Evolutionary conservation across 805 yeast species (phyloP), one percentile per base, ranked within the genome.

Genomic region (Torulaspora microellipsoides): DNA sequence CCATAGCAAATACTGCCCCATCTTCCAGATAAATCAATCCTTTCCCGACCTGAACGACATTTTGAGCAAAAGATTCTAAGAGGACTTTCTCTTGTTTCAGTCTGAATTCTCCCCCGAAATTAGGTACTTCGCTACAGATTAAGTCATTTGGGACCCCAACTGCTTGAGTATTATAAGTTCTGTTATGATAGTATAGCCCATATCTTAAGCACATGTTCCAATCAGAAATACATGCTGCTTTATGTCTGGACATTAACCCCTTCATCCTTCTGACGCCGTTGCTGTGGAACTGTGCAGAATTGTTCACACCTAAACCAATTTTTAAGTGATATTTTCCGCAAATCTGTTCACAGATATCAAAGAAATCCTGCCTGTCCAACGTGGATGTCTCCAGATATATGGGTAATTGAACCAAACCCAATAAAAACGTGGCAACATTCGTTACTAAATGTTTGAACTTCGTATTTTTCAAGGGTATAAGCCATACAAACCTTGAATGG

Each of bases 401-500:
- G 3, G 69, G 69, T 2, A 54, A 38, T 10, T 59, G 52, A 1
- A 58, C 52, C 23, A 58, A 35, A 4, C 43, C 29, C 14, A 59
- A 37, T 3, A 64, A 39, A 8, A 59, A 45, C 3, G 46, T 34
- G 1, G 55, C 43, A 1, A 62, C 33, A 8, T 41, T 40, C 1
- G 48, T 27, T 3, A 54, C 45, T 14, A 63, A 27, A 17, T 54
- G 54, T 32, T 51, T 52, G 25, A 58, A 54, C 29, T 52, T 54
- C 3, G 50, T 46, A 36, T 47, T 53, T 38, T 51, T 54, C 36
- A 63, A 43, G 7, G 68, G 68, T n/a, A 37, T 34, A 15, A 56
- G 33, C 68, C 68, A 63, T 13, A 54, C 53, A 43, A 49, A 62
- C 23, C 60, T 43, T 2, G 66, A 58, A 39, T 49, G 45, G 37